Conservation (phyloP, 2,329 filamentous ascomycete species). For the Orbilia oligospora region DNA sequence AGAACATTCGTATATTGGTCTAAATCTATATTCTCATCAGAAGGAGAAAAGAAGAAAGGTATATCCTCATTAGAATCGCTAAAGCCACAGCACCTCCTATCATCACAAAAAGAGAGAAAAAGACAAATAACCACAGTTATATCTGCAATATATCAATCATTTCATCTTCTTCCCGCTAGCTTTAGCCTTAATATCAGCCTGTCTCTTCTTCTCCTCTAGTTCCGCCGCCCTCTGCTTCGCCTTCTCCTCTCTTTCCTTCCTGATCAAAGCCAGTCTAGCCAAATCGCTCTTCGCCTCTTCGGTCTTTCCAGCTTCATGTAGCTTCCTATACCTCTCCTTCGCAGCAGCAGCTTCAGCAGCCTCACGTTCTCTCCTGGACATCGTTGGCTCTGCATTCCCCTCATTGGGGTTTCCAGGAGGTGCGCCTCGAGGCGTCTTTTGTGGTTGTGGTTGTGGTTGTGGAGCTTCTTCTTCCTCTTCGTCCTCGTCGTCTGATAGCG, state of each 20-base stretch:
- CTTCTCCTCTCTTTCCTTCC: constrained; percentile 87
- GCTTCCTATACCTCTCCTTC: constrained; percentile 89
- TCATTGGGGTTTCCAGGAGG: constrained; percentile 61
- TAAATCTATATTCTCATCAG: constrained; percentile 33
- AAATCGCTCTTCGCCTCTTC: constrained; percentile 93
- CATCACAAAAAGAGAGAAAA: constrained; percentile 2
- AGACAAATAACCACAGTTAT: neutral
- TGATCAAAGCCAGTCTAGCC: constrained; percentile 83
- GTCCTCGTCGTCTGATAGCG: constrained; percentile 78
- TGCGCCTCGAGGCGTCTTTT: constrained; percentile 61
- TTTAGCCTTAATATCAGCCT: constrained; percentile 70
- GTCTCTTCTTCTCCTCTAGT: constrained; percentile 66
- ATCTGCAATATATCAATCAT: constrained; percentile 3
- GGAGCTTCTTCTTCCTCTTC: constrained; percentile 72
- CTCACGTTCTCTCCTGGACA: constrained; percentile 80
- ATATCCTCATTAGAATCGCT: constrained; percentile 45
- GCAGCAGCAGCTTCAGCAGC: constrained; percentile 88
- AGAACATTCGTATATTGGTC: constrained; percentile 33
- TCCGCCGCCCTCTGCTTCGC: constrained; percentile 82
- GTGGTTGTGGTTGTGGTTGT: constrained; percentile 66
- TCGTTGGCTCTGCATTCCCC: constrained; percentile 70
- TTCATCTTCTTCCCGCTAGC: constrained; percentile 67
- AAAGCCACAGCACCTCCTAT: constrained; percentile 29
- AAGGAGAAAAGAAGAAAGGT: neutral
- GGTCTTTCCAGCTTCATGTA: constrained; percentile 95